A percentile compares a stretch with the other conserved stretches of the same genome.
phyloP scores from a whole-genome alignment of 164 flowering plant genomes.

The Malania oleifera region DNA sequence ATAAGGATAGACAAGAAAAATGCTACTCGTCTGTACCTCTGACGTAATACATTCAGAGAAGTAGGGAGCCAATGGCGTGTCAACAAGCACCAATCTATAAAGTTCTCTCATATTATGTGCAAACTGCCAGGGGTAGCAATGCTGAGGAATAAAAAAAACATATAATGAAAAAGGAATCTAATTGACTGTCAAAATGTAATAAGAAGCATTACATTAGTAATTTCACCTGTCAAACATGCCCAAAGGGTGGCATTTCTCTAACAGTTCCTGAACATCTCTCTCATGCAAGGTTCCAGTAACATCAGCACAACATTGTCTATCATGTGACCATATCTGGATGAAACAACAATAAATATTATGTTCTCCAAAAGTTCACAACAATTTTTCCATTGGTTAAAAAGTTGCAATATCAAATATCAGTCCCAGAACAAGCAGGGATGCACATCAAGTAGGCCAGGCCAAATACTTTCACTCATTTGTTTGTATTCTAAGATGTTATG shows the following conservation, averaged over 20 bases:
- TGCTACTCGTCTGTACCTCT: constrained; percentile 65
- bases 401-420: neutral
- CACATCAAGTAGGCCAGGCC: neutral
- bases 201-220: neutral
- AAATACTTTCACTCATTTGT: neutral
- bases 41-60: constrained; percentile 98
- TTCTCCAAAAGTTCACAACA: constrained; percentile 2
- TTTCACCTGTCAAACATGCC: constrained; percentile 99
- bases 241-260: constrained; percentile 98
- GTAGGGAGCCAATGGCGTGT: constrained; percentile 98
- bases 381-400: neutral
- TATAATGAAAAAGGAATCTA: neutral
- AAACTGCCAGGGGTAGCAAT: constrained; percentile 97
- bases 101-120: constrained; percentile 99
- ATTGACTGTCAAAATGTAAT: neutral
- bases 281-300: constrained; percentile 99
- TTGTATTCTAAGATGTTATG: neutral
- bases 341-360: constrained; percentile 4
- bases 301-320: constrained; percentile 97
- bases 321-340: constrained; percentile 95
- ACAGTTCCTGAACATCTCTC: constrained; percentile 95
- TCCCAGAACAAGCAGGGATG: neutral
- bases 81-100: constrained; percentile 94
- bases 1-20: neutral
- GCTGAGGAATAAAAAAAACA: constrained; percentile 34